Percentiles rank a stretch among this genome's conserved stretches.
These are phyloP conservation scores for Canavalia gladiata DNA, from an alignment of 306 rosid genomes.

Conservation along the genomic window DNA sequence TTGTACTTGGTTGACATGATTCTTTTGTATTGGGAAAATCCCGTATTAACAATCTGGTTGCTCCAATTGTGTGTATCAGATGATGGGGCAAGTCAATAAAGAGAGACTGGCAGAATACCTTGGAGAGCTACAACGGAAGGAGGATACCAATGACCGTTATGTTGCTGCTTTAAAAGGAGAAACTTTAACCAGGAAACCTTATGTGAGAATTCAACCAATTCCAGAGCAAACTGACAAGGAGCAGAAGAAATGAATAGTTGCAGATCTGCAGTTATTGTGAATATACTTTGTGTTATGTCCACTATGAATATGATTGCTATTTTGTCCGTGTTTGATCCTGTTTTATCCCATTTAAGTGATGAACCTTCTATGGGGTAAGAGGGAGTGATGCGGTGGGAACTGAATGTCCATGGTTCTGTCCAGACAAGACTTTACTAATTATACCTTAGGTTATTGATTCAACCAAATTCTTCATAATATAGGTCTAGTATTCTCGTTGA, in stretches of 20 bases:
- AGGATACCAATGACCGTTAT: conserved; percentile 90
- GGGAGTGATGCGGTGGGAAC: neutral
- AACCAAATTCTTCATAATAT: conserved; percentile 15
- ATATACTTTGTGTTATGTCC: conserved; percentile 21
- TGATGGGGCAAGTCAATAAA: conserved; percentile 84
- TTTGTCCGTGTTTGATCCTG: neutral
- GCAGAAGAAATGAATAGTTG: conserved; percentile 57
- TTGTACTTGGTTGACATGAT: conserved; percentile 2
- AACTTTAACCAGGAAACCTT: conserved; percentile 86
- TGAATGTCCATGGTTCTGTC: conserved; percentile 14
- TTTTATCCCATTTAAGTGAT: conserved; percentile 6
- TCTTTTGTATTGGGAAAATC: neutral
- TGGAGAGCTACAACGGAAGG: conserved; percentile 72
- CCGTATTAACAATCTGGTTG: conserved; percentile 13
- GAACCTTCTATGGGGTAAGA: neutral
- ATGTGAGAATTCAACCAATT: conserved; percentile 84
- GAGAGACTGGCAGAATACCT: conserved; percentile 87
- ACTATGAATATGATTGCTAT: conserved; percentile 15
- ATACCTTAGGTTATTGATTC: conserved; percentile 6
- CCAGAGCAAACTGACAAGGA: conserved; percentile 59
- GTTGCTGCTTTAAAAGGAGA: conserved; percentile 89
- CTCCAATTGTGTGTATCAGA: conserved; percentile 56
- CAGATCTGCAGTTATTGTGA: conserved; percentile 22
- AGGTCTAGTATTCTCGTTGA: conserved; percentile 34
- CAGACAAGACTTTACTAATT: conserved; percentile 1